These are phyloP conservation scores for Lagerstroemia speciosa DNA, from an alignment of 345 rosid species.

Conservation along the genomic window DNA sequence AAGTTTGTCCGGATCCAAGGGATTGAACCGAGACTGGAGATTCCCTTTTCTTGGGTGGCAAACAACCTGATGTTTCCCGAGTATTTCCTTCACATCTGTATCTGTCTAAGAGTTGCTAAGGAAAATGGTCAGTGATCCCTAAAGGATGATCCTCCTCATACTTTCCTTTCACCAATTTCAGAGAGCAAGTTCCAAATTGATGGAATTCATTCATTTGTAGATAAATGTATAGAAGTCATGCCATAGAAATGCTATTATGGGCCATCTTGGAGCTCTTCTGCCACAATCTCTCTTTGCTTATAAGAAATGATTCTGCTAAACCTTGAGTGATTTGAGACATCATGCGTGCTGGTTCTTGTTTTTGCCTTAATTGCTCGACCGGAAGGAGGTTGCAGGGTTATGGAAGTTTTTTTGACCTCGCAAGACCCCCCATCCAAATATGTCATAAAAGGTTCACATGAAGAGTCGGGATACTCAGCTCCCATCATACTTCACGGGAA, in stretches of 20 bases:
- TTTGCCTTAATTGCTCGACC: no score
- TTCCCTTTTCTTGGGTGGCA: constrained; percentile 91
- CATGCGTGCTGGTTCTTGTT: background rate
- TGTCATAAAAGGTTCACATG: no score
- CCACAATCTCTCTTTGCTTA: background rate
- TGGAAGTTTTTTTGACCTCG: no score
- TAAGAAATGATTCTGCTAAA: background rate
- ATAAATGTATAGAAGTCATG: constrained; percentile 7
- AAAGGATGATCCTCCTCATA: background rate
- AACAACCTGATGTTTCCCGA: constrained; percentile 83
- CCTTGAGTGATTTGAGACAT: background rate
- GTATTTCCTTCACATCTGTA: constrained; percentile 68
- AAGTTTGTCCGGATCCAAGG: constrained; percentile 78
- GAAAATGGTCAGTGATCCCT: constrained; percentile 13
- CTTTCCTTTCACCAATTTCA: background rate
- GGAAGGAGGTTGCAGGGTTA: no score
- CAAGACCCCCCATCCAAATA: no score
- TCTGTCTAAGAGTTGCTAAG: constrained; percentile 33
- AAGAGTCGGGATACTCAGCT: no score
- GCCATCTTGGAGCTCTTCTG: background rate
- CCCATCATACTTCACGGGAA: no score
- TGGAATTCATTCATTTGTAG: constrained; percentile 6
- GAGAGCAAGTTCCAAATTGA: background rate
- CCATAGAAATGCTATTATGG: background rate
- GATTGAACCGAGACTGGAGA: constrained; percentile 65